Base-by-base conservation (phyloP, 2,329 filamentous ascomycete species). In the Fusarium duplospermum region DNA sequence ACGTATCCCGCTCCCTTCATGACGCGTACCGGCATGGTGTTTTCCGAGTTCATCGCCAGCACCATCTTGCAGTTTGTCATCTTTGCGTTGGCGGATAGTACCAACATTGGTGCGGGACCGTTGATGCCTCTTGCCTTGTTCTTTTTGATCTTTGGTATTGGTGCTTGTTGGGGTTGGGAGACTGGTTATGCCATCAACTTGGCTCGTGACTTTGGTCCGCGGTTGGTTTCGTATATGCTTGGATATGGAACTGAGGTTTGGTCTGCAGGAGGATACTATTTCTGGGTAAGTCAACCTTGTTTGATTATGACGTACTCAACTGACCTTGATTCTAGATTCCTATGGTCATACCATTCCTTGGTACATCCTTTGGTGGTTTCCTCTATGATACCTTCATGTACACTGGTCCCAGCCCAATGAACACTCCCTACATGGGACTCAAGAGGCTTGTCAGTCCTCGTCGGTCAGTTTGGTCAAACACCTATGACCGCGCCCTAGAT, bases 111-210 rank as follows among this genome's bases (percentile, higher is more conserved):
- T 4, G 89, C 90, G 2, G 89, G 89, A 0, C 84, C 86, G 1
- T 68, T 84, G 64, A 86, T 89, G 66, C 91, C 92, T 0, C 82
- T 94, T 2, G 88, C 85, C 9, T 82, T 94, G 7, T 93, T 93
- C 82, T 93, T 94, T 82, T 84, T 94, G 57, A 90, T 94, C 71
- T 94, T 94, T 78, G 92, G 92, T 9, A 90, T 94, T 24, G 92
- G 92, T 20, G 90, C 91, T 35, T 92, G 91, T 78, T 94, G 93
- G 76, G 93, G 93, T 8, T 94, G 91, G 91, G 89, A 94, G 80
- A 94, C 92, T 1, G 92, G 93, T 40, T 94, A 93, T 81, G 92
- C 92, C 18, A 93, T 94, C 73, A 94, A 94, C 77, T 81, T 93
- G 47, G 92, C 92, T 38, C 87, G 93, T 81, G 93, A 94, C 73